phyloP scores from a whole-genome alignment of 176 grass and related monocot genomes.

The Triticum dicoccoides region DNA sequence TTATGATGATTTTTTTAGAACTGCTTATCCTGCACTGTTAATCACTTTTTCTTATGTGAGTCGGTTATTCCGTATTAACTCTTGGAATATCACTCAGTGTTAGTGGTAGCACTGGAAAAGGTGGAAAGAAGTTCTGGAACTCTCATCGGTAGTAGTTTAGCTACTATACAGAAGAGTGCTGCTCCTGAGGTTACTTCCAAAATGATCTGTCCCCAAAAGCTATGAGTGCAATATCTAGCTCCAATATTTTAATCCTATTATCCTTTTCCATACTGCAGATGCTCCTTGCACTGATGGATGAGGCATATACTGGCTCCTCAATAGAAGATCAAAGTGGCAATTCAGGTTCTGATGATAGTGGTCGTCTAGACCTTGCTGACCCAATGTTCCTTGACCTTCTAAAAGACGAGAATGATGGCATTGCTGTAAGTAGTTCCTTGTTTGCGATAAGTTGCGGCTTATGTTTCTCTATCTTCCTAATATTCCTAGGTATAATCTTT shows the following conservation, averaged over 20 bases:
- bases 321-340: conserved; percentile 73
- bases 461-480: not conserved
- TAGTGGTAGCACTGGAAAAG: conserved; percentile 91
- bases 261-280: conserved; percentile 49
- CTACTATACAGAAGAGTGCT: conserved; percentile 97
- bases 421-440: conserved; percentile 61
- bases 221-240: conserved; percentile 18
- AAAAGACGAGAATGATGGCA: conserved; percentile 97
- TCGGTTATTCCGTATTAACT: not conserved
- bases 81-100: conserved; percentile 59
- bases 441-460: not conserved
- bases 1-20: conserved; percentile 1
- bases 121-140: conserved; percentile 91
- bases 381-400: conserved; percentile 92
- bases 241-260: conserved; percentile 15
- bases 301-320: conserved; percentile 89
- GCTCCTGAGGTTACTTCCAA: conserved; percentile 74
- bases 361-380: conserved; percentile 73
- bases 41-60: not conserved
- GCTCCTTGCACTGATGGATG: conserved; percentile 94
- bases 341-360: conserved; percentile 73
- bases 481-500: not conserved
- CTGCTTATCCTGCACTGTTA: conserved; percentile 11
- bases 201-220: conserved; percentile 9
- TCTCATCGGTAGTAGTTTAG: conserved; percentile 91